Evolutionary conservation across 2,329 filamentous ascomycete genomes (phyloP), one percentile per base, ranked within the genome.

Genomic region (Pezicula radicicola): DNA sequence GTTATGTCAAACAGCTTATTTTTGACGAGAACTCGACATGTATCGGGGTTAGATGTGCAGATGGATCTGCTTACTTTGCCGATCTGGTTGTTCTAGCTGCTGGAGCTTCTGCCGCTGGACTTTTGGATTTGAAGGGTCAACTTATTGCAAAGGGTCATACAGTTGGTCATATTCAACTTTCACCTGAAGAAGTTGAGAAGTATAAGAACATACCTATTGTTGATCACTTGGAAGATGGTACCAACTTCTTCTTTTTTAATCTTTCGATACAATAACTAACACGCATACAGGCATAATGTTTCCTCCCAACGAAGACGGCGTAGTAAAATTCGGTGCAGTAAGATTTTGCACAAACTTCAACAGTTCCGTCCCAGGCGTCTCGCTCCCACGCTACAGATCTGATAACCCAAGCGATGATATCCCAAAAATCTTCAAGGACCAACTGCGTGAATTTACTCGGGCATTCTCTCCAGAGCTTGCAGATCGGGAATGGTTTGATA

Each of bases 31-130:
- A 64, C 10, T 76, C 76, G 16, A 60, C 61, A 40, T 77, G 75
- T 58, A 65, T 60, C 1, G 82, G 83, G 19, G 75, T 83, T 18
- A 62, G 63, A 33, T 72, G 79, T 15, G 67, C 62, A 37, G 70
- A 72, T 54, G 80, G 79, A 3, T 63, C 69, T 18, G 62, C 68
- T 2, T 69, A 78, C 51, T 68, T 60, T 18, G 83, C 79, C 1
- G 74, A 79, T 51, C 77, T 77, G 62, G 68, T 80, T 16, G 58
- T 83, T 9, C 60, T 83, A 36, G 73, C 74, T 43, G 76, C 80
- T 1, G 80, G 79, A n/a, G 79, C 80, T 1, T 78, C 79, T 66
- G 82, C 79, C 3, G 75, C 74, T 33, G 63, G 70, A 16, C 60
- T 83, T 13, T 71, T 83, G 52, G 75, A 76, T 36, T 72, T 76